Evolutionary conservation across 768 basidiomycete species (phyloP).

Genomic region (Pleurotus citrinopileatus): DNA sequence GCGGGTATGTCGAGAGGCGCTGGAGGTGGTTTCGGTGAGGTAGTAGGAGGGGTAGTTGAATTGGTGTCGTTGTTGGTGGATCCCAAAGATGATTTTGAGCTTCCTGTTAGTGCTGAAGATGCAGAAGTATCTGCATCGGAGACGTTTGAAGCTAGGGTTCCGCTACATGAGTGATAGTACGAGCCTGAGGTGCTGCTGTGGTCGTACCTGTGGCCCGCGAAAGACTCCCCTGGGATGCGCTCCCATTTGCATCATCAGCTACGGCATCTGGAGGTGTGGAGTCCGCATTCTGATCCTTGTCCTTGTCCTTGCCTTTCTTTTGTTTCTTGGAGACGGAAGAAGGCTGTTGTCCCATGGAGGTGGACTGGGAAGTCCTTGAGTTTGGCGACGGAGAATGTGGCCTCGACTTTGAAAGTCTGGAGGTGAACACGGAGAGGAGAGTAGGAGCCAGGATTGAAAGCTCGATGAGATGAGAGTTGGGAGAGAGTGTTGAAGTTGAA

Average conservation of each 20-base stretch:
- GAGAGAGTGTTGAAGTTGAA: no score
- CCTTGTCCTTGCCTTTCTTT: conserved; percentile 74
- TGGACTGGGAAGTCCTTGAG: conserved; percentile 40
- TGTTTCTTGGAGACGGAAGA: conserved; percentile 60
- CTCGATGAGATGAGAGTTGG: no score
- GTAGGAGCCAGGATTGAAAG: conserved; percentile 74
- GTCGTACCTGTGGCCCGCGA: conserved; percentile 41
- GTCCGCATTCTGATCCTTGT: conserved; percentile 45
- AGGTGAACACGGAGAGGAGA: conserved; percentile 72
- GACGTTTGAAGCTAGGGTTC: conserved; percentile 40
- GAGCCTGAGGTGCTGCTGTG: conserved; percentile 20
- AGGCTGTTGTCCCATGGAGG: conserved; percentile 79
- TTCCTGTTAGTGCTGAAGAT: conserved; percentile 25
- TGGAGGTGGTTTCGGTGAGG: conserved; percentile 41
- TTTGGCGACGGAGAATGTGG: conserved; percentile 62
- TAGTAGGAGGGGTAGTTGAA: conserved; percentile 33
- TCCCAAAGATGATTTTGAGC: conserved; percentile 31
- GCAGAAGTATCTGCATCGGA: conserved; percentile 39
- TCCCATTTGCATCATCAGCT: conserved; percentile 37
- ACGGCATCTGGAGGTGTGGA: conserved; percentile 33
- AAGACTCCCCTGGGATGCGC: conserved; percentile 36
- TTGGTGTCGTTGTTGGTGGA: conserved; percentile 27
- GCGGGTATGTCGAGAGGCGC: conserved; percentile 74
- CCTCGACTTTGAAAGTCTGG: conserved; percentile 69
- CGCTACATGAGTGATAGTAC: conserved; percentile 39